A percentile compares a stretch with the other conserved stretches of the same genome.
Conservation (phyloP, 257 asterid species). For the Rhazya stricta region DNA sequence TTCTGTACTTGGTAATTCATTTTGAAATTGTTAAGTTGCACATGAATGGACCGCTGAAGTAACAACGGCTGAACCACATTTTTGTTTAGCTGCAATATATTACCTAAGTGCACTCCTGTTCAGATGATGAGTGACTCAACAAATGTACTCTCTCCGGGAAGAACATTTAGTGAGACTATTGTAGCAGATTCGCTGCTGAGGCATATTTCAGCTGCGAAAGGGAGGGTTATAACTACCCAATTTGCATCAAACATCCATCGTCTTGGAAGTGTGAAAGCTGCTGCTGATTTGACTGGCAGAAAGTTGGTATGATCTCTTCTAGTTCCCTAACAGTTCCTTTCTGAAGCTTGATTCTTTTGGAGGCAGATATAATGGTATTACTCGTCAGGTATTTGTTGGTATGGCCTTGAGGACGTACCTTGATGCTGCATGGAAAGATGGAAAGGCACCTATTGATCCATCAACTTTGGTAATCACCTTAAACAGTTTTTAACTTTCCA, state of each 20-base stretch:
- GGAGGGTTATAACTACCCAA: constrained; percentile 93
- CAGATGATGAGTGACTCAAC: constrained; percentile 99
- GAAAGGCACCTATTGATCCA: constrained; percentile 98
- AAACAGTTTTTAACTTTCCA: constrained; percentile 1
- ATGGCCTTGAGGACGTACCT: constrained; percentile 98
- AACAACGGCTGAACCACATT: not conserved
- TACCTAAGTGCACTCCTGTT: constrained; percentile 23
- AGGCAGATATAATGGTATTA: constrained; percentile 17
- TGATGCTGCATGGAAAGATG: constrained; percentile 99
- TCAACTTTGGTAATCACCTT: constrained; percentile 79
- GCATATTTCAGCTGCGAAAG: constrained; percentile 75
- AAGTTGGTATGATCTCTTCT: constrained; percentile 63
- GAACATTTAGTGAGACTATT: constrained; percentile 88
- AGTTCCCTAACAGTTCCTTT: constrained; percentile 9
- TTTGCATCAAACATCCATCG: constrained; percentile 98
- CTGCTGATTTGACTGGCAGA: constrained; percentile 96
- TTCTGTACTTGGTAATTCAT: too few relatives aligned
- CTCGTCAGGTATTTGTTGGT: constrained; percentile 85
- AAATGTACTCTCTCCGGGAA: constrained; percentile 93
- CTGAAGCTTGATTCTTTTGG: not conserved
- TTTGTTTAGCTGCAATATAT: constrained; percentile 11
- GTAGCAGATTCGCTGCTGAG: constrained; percentile 88
- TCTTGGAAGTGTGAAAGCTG: constrained; percentile 97
- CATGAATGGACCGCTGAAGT: not conserved
- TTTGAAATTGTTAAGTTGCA: not conserved